Base-by-base conservation (phyloP, 2,329 filamentous ascomycete genomes). In the Mariannaea sp. region DNA sequence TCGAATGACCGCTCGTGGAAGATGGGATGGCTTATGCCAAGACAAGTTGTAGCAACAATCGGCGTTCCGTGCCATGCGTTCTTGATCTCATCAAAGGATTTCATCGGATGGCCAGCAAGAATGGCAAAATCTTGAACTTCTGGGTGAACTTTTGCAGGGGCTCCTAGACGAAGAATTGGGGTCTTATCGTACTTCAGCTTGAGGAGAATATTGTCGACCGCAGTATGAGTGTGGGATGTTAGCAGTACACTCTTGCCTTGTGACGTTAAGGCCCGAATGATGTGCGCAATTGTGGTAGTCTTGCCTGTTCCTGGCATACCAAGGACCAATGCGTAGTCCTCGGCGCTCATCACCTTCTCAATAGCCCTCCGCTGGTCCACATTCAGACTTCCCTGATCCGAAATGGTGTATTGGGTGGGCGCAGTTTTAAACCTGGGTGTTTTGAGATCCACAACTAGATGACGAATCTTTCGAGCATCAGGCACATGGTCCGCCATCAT, bases 231-330 rank as follows among this genome's bases (percentile, higher is more conserved):
- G 70, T 97, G 97, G 0, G 92, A 97, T 0, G 94, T 95, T 33
- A 99, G 77, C 6, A 99, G 77, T 12, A 99, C 92, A 50, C 89
- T 96, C 74, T 97, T 97, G 9, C 91, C 89, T 70, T 96, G 90
- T 0, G 88, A 85, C 5, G 94, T 88, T 24, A 99, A 79, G 1
- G 93, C 90, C 38, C 90, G 87, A 65, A 99, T 97, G 62, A 99
- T 97, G 69, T 97, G 92, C 5, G 93, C 92, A 66, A 99, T 97
- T 0, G 94, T 99, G 0, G 94, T 99, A 3, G 94, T 99, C 73
- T 99, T 99, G 53, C 94, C 94, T 0, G 94, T 99, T 7, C 94
- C 94, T 2, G 94, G 94, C 94, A 99, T 99, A 22, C 94, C 94
- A 16, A 99, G 83, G 10, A 99, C 92, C n/a, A 99, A 80, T 7